Evolutionary conservation across 2,329 filamentous ascomycete genomes (phyloP).

Genomic region (Botryotinia calthae): DNA sequence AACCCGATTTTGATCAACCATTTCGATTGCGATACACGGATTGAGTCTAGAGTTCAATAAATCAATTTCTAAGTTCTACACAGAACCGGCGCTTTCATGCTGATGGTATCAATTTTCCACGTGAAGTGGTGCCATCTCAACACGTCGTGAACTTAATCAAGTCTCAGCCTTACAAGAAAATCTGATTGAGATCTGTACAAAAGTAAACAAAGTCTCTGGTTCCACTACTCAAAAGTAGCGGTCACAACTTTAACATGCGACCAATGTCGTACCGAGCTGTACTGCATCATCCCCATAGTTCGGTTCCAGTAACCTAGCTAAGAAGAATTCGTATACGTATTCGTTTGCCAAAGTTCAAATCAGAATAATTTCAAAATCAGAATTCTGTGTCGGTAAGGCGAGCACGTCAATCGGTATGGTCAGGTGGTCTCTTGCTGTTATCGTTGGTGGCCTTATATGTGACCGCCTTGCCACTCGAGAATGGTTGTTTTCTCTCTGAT

Average conservation of each 20-base stretch:
- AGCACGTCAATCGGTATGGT: not conserved
- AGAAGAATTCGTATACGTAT: not conserved
- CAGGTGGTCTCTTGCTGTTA: not conserved
- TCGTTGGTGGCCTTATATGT: not conserved
- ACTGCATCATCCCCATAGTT: not conserved
- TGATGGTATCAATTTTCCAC: not conserved
- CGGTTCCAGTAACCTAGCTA: not conserved
- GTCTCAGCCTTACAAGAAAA: not conserved
- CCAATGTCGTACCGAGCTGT: not conserved
- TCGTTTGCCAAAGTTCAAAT: not conserved
- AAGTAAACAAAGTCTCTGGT: not conserved
- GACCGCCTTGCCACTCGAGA: not conserved
- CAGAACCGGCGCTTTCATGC: not conserved
- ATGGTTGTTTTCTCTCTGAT: not conserved
- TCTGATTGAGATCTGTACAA: not conserved
- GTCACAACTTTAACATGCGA: not conserved
- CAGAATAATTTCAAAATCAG: not conserved
- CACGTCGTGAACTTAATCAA: not conserved
- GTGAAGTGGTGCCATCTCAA: not conserved
- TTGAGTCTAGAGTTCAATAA: not conserved
- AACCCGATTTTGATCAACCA: not conserved
- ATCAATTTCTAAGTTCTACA: not conserved
- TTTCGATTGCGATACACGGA: not conserved
- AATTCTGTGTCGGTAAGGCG: not conserved
- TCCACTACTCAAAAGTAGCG: not conserved